Evolutionary conservation across 192 early-diverging fungal genomes (phyloP), one percentile per base, ranked within the genome.

Genomic region (Dispira parvispora): DNA sequence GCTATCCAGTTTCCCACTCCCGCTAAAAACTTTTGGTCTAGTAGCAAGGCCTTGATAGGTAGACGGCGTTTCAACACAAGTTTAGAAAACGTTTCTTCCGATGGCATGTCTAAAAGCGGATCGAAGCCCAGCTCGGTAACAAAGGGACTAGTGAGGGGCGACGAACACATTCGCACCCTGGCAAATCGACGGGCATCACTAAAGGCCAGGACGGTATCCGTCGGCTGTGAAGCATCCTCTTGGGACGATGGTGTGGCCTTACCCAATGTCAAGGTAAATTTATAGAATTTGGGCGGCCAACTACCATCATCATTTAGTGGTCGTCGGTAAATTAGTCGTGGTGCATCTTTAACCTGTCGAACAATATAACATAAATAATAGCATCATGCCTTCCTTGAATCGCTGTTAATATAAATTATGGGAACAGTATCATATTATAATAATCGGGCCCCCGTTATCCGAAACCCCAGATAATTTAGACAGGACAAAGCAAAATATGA

Each of bases 1-100:
- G 89, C 89, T 13, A 92, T 73, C 89, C 89, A 92, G 69, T 91
- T 92, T 0, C 89, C 90, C 3, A 92, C 78, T 4, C 90, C 90
- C 0, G 88, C 85, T 0, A 77, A 80, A 62, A 93, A 87, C 9
- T 67, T 46, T 54, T 92, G 90, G 50, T 88, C 82, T 16, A 93
- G 75, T 26, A 93, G 68, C 45, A 91, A 64, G 0, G 84, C 71
- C 62, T 93, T 93, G 63, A 93, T 79, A 0, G 84, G 78, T 23
- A 72, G 65, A 1, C 64, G 65, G 16, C 83, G 68, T 46, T 62
- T 63, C 11, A 25, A 25, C 0, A 87, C 65, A 23, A 67, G 13
- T 9, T 52, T 47, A 25, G 38, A 44, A 67, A 90, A 93, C 0
- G 52, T 69, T 2, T 71, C 67, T 12, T 75, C 25, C 0, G 27